These are phyloP conservation scores for Backusella westeae DNA, from an alignment of 192 early-diverging fungal genomes.

Conservation along the genomic window DNA sequence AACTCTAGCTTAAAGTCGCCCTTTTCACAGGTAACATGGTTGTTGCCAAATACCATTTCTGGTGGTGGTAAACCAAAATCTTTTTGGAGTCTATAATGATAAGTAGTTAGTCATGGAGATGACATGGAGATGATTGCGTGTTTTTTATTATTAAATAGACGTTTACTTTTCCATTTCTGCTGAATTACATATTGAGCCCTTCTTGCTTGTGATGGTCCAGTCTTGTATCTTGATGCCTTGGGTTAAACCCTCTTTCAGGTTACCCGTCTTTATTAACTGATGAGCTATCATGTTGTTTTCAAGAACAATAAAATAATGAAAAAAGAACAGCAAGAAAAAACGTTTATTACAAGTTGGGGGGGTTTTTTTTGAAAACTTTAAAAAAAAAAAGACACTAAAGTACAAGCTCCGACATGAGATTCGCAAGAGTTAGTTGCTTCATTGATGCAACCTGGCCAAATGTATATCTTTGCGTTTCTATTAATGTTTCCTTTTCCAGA, in stretches of 20 bases:
- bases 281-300: background rate
- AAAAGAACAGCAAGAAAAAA: constrained; percentile 2
- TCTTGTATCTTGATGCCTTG: constrained; percentile 44
- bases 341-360: background rate
- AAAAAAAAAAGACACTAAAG: background rate
- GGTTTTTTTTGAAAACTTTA: background rate
- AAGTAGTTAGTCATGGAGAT: background rate
- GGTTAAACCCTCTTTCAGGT: constrained; percentile 30
- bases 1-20: constrained; percentile 57
- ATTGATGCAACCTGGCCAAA: background rate
- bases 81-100: constrained; percentile 39
- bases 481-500: background rate
- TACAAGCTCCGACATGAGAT: background rate
- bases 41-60: constrained; percentile 98
- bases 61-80: constrained; percentile 75
- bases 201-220: constrained; percentile 52
- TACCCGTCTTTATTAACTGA: constrained; percentile 40
- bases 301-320: background rate
- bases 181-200: constrained; percentile 52
- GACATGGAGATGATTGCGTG: background rate
- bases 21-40: constrained; percentile 64
- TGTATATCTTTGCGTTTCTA: background rate
- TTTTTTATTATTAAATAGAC: background rate
- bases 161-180: constrained; percentile 55
- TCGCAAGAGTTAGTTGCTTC: background rate